These are phyloP conservation scores for Lentinula detonsa DNA, from an alignment of 768 basidiomycete genomes.

Conservation along the genomic window DNA sequence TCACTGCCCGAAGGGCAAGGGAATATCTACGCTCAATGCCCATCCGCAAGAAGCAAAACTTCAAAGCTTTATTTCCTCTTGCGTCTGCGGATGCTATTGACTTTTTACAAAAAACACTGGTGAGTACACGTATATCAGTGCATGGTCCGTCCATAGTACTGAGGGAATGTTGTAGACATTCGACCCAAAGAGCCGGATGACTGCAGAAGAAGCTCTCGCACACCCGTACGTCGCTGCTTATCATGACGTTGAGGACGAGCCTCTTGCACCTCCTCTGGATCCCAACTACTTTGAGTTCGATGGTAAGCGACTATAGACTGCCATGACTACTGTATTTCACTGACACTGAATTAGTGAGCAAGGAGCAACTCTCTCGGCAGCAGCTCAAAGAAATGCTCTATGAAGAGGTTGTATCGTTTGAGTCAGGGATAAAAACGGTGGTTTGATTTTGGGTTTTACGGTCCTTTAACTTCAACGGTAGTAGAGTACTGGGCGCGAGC, in stretches of 20 bases:
- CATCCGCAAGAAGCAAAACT: slow-evolving; percentile 70
- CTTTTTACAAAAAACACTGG: slow-evolving; percentile 67
- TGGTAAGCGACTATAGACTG: neutral
- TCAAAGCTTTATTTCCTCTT: slow-evolving; percentile 70
- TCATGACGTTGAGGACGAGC: neutral
- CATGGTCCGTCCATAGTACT: slow-evolving; percentile 25
- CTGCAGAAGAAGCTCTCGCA: slow-evolving; percentile 74
- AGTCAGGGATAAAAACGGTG: slow-evolving; percentile 46
- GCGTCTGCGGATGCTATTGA: slow-evolving; percentile 70
- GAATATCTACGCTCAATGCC: slow-evolving; percentile 86
- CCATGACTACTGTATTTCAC: neutral
- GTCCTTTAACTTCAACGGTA: neutral
- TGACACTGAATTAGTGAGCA: slow-evolving; percentile 37
- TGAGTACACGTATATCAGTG: slow-evolving; percentile 17
- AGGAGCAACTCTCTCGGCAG: slow-evolving; percentile 70
- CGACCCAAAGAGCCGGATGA: slow-evolving; percentile 80
- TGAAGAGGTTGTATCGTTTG: slow-evolving; percentile 77
- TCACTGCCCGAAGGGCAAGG: slow-evolving; percentile 76
- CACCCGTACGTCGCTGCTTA: slow-evolving; percentile 82
- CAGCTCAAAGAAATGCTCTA: slow-evolving; percentile 81
- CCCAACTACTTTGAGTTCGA: neutral
- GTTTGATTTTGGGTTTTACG: neutral
- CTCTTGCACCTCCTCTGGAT: slow-evolving; percentile 1
- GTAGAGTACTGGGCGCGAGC: neutral
- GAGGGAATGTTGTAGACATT: slow-evolving; percentile 50